A percentile compares a stretch with the other conserved stretches of the same genome.
Conservation (phyloP, 129 eudicot genomes). For the Chrysanthemum lavandulifolium region DNA sequence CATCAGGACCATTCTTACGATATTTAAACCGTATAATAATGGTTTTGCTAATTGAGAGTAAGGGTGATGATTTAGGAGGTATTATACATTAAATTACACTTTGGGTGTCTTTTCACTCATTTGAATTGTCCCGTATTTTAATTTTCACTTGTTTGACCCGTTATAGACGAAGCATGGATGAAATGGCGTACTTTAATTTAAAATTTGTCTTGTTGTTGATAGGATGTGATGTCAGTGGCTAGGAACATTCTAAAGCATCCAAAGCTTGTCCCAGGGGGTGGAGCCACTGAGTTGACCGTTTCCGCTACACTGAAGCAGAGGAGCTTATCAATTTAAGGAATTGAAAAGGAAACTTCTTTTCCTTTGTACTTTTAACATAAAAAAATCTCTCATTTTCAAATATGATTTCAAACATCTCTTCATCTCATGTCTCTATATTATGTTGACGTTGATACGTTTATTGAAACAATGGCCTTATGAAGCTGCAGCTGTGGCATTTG, state of each 20-base stretch:
- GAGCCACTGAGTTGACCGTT: slow-evolving; percentile 85
- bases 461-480: too few relatives aligned
- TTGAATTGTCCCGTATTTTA: neutral
- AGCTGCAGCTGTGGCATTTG: too few relatives aligned
- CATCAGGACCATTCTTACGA: too few relatives aligned
- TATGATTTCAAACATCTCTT: too few relatives aligned
- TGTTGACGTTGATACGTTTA: too few relatives aligned
- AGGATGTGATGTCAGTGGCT: slow-evolving; percentile 96
- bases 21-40: too few relatives aligned
- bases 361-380: neutral
- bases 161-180: neutral
- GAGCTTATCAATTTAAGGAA: slow-evolving; percentile 75
- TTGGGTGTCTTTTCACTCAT: neutral
- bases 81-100: neutral
- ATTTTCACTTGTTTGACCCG: neutral
- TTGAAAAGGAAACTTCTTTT: slow-evolving; percentile 53
- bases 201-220: slow-evolving; percentile 5
- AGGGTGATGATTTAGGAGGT: neutral
- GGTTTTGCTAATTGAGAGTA: too few relatives aligned
- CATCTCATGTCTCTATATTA: too few relatives aligned
- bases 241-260: slow-evolving; percentile 90
- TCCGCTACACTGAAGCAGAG: slow-evolving; percentile 83
- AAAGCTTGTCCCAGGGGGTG: slow-evolving; percentile 96
- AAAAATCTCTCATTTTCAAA: too few relatives aligned
- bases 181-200: neutral